phyloP scores from a whole-genome alignment of 148 eudicot genomes.

The Diospyros kaki region DNA sequence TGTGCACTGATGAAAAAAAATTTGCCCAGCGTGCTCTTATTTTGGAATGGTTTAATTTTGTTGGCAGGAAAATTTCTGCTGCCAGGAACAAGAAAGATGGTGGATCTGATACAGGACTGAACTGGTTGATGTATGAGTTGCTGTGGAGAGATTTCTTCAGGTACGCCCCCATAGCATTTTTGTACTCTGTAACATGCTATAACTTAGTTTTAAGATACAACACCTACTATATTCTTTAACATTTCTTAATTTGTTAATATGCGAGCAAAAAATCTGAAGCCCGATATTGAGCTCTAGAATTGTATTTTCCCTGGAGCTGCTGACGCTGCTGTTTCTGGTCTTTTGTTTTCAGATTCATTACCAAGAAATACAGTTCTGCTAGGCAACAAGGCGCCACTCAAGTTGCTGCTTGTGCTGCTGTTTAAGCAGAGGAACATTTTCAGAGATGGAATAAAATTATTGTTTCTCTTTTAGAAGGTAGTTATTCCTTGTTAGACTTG shows the following conservation, averaged over 20 bases:
- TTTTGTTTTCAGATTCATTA: conserved; percentile 63
- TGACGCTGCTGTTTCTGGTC: not conserved
- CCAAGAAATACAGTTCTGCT: conserved; percentile 82
- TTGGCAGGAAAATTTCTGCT: conserved; percentile 71
- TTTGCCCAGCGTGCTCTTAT: conserved; percentile 6
- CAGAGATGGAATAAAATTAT: conserved; percentile 1
- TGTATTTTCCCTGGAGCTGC: not conserved
- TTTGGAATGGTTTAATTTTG: conserved; percentile 10
- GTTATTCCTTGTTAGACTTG: conserved; percentile 2
- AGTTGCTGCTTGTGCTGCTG: conserved; percentile 70
- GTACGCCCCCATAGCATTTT: conserved; percentile 26
- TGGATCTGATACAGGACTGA: conserved; percentile 59
- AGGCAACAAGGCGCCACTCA: conserved; percentile 58
- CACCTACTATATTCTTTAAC: too few species aligned
- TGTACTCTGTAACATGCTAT: not conserved
- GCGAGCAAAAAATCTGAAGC: not conserved
- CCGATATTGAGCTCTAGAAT: not conserved
- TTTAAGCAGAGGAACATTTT: conserved; percentile 27
- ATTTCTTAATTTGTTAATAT: not conserved
- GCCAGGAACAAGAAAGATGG: conserved; percentile 61
- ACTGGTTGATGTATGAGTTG: conserved; percentile 93
- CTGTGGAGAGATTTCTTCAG: conserved; percentile 99
- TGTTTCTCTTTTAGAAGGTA: not conserved
- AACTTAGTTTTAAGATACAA: not conserved
- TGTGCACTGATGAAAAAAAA: not conserved